Conservation (phyloP, 2,329 filamentous ascomycete genomes). For the Epichloe sibirici region DNA sequence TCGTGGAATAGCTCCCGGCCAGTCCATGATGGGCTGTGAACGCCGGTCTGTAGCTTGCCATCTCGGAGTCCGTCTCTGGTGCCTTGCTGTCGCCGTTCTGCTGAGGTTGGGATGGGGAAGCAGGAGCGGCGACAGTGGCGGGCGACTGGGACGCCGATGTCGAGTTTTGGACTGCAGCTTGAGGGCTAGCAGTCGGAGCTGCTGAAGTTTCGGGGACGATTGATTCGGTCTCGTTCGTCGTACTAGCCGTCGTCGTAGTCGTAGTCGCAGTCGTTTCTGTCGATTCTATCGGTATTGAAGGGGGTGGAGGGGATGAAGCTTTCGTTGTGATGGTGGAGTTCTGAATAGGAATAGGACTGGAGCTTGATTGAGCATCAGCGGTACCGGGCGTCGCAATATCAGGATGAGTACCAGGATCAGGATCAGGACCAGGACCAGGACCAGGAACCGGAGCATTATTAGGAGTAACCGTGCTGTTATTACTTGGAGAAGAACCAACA, state of each 20-base stretch:
- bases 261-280: conserved; percentile 1
- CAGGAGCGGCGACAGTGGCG: conserved; percentile 7
- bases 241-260: neutral
- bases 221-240: neutral
- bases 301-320: conserved; percentile 3
- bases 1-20: conserved; percentile 16
- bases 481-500: conserved; percentile 13
- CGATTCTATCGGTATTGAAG: conserved; percentile 1
- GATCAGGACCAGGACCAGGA: conserved; percentile 2
- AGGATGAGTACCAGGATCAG: neutral
- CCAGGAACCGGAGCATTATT: conserved; percentile 9
- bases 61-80: conserved; percentile 18
- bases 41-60: conserved; percentile 19
- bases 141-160: conserved; percentile 8
- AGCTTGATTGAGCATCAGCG: conserved; percentile 8
- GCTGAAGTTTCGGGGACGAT: neutral
- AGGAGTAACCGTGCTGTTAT: conserved; percentile 11
- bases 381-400: conserved; percentile 4
- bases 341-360: conserved; percentile 1
- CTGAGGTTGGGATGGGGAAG: conserved; percentile 10
- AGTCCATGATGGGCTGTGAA: conserved; percentile 13
- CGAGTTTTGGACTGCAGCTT: conserved; percentile 1
- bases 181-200: conserved; percentile 2
- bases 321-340: neutral
- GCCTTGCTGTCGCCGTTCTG: conserved; percentile 22